phyloP scores from a whole-genome alignment of 495 filamentous ascomycete genomes.

The Xylaria acuta region DNA sequence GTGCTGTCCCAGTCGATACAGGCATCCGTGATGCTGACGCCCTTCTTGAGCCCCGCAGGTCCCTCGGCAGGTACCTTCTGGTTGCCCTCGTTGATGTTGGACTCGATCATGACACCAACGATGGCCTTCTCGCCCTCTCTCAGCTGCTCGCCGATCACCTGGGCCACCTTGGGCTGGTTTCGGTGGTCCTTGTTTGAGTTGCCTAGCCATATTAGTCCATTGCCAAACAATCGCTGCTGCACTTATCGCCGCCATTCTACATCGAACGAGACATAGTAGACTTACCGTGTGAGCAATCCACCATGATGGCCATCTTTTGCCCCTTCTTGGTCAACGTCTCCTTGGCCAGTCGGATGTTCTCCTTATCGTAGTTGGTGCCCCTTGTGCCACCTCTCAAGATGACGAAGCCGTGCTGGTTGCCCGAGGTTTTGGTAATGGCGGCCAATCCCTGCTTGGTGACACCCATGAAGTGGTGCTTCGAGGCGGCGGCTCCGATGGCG shows the following conservation, averaged over 20 bases:
- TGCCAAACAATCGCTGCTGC: background rate
- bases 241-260: background rate
- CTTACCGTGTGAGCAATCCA: conserved; percentile 93
- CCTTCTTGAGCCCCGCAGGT: conserved; percentile 78
- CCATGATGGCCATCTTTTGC: conserved; percentile 90
- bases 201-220: conserved; percentile 50
- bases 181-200: conserved; percentile 78
- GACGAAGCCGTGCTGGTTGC: conserved; percentile 97
- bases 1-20: conserved; percentile 96
- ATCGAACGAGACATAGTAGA: background rate
- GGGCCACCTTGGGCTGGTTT: conserved; percentile 93
- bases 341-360: conserved; percentile 77
- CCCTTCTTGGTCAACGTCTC: conserved; percentile 84
- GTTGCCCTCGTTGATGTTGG: conserved; percentile 93
- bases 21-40: conserved; percentile 96
- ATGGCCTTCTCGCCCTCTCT: conserved; percentile 87
- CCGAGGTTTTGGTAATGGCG: conserved; percentile 88
- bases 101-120: conserved; percentile 98
- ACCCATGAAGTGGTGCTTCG: conserved; percentile 96
- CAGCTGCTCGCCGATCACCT: conserved; percentile 81
- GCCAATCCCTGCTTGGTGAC: conserved; percentile 99
- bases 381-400: conserved; percentile 89
- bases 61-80: conserved; percentile 93
- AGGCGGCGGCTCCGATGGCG: conserved; percentile 88
- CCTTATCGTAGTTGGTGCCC: conserved; percentile 94